phyloP scores from a whole-genome alignment of 2,329 filamentous ascomycete genomes.

The Hymenotorrendiella dingleyae region DNA sequence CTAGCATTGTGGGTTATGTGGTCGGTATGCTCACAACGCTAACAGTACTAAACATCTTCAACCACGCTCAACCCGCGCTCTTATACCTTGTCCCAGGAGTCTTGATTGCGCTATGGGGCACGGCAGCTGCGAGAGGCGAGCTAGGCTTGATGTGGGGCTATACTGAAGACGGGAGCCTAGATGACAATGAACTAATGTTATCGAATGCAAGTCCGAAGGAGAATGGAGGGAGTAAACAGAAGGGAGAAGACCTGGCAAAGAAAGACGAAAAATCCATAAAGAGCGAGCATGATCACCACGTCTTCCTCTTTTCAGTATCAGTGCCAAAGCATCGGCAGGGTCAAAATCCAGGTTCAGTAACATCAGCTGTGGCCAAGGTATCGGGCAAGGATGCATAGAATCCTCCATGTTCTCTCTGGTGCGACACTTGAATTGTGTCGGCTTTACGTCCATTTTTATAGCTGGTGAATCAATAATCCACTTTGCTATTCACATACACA shows the following conservation, averaged over 20 bases:
- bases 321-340: constrained; percentile 10
- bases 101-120: constrained; percentile 67
- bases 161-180: constrained; percentile 62
- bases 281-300: constrained; percentile 22
- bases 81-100: constrained; percentile 90
- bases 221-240: constrained; percentile 5
- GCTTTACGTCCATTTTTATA: no score
- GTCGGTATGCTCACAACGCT: constrained; percentile 73
- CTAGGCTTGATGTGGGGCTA: constrained; percentile 72
- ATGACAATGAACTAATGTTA: constrained; percentile 26
- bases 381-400: no score
- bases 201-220: constrained; percentile 5
- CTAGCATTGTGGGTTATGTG: constrained; percentile 70
- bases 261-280: constrained; percentile 8
- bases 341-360: no score
- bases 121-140: constrained; percentile 66
- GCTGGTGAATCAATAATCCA: no score
- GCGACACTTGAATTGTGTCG: no score
- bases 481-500: no score
- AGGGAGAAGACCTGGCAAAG: constrained; percentile 4
- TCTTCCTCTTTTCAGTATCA: constrained; percentile 27
- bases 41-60: constrained; percentile 67
- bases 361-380: no score
- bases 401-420: no score
- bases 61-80: constrained; percentile 82